Evolutionary conservation across 768 basidiomycete species (phyloP).

Genomic region (Hygrocybe coccinea): DNA sequence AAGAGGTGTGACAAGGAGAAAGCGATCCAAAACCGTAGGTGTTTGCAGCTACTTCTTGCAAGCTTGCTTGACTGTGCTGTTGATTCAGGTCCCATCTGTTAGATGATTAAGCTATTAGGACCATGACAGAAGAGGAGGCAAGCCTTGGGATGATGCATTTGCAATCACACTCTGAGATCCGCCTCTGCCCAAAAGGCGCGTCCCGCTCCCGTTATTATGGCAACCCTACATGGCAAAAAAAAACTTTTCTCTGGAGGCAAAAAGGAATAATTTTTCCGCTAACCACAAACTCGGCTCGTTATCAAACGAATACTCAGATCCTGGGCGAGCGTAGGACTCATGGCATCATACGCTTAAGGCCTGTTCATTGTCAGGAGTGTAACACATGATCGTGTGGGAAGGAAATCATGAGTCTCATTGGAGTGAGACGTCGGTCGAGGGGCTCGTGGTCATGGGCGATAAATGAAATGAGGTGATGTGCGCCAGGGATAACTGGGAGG

Average conservation of each 20-base stretch:
- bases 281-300: slow-evolving; percentile 68
- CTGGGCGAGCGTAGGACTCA: slow-evolving; percentile 53
- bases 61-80: slow-evolving; percentile 37
- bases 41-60: slow-evolving; percentile 41
- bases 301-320: slow-evolving; percentile 72
- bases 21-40: slow-evolving; percentile 67
- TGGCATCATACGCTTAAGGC: slow-evolving; percentile 67
- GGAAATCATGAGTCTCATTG: not conserved
- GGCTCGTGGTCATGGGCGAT: slow-evolving; percentile 10
- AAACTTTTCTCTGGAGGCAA: not conserved
- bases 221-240: not conserved
- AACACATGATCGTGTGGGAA: slow-evolving; percentile 41
- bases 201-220: not conserved
- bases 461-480: too few relatives aligned
- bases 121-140: too few relatives aligned
- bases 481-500: too few relatives aligned
- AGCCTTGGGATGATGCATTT: too few relatives aligned
- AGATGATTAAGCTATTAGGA: not conserved
- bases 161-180: too few relatives aligned
- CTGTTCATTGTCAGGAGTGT: slow-evolving; percentile 60
- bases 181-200: too few relatives aligned
- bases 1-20: slow-evolving; percentile 55
- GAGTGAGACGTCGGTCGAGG: slow-evolving; percentile 33
- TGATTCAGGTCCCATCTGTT: slow-evolving; percentile 60
- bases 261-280: slow-evolving; percentile 14